Percentiles rank a stretch among this genome's conserved stretches.
Conservation (phyloP, 2,329 filamentous ascomycete species). For the Dothideomycetidae sp. region DNA sequence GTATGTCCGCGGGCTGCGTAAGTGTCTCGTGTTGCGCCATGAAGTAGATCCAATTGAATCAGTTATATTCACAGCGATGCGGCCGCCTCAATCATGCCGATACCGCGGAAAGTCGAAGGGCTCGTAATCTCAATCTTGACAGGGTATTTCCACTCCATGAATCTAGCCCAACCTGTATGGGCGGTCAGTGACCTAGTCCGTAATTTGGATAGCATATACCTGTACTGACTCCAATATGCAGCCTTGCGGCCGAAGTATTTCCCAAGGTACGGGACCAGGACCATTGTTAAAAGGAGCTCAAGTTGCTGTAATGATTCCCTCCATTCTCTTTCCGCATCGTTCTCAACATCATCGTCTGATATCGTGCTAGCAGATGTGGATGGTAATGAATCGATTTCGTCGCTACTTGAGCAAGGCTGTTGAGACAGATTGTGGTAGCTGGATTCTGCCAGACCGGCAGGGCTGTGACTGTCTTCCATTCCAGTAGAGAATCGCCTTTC, state of each 20-base stretch:
- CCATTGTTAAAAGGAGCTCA: slow-evolving; percentile 85
- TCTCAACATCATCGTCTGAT: slow-evolving; percentile 40
- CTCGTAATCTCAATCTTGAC: slow-evolving; percentile 52
- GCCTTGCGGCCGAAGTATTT: slow-evolving; percentile 92
- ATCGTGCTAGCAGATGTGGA: slow-evolving; percentile 38
- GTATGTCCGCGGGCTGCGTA: too few species aligned
- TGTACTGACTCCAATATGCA: slow-evolving; percentile 78
- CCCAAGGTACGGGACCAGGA: slow-evolving; percentile 81
- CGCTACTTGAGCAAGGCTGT: slow-evolving; percentile 18
- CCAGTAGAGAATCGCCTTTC: too few species aligned
- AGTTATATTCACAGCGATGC: slow-evolving; percentile 29
- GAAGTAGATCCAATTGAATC: too few species aligned
- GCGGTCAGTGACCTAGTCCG: slow-evolving; percentile 14
- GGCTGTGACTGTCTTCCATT: slow-evolving; percentile 8
- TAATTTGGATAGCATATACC: not conserved
- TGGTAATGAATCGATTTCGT: slow-evolving; percentile 37
- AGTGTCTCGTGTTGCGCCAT: too few species aligned
- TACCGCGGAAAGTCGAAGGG: slow-evolving; percentile 31
- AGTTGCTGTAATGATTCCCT: slow-evolving; percentile 85
- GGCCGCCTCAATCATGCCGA: slow-evolving; percentile 33
- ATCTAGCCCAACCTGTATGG: slow-evolving; percentile 68
- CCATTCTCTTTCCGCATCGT: slow-evolving; percentile 91
- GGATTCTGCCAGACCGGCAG: slow-evolving; percentile 20
- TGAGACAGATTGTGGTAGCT: slow-evolving; percentile 34
- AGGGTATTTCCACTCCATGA: slow-evolving; percentile 88